Base-by-base conservation (phyloP, 2,329 filamentous ascomycete species). In the Xylariaceae sp. region DNA sequence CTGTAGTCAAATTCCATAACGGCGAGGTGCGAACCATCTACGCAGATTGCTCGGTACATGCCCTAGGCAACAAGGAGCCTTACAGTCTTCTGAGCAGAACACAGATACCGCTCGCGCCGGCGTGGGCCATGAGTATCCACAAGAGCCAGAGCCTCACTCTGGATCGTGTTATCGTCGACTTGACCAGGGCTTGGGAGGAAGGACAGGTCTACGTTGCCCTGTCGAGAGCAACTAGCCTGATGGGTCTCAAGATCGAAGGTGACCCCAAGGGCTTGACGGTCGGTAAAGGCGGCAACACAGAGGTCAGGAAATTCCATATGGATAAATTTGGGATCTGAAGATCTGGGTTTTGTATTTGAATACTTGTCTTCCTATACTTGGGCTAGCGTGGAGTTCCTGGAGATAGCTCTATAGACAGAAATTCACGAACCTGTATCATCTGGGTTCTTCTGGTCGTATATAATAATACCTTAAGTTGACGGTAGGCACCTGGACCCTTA, bases 131-230 rank as follows among this genome's bases (percentile, higher is more conserved):
- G 62, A 87, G 79, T 0, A 79, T 86, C 2, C 85, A 88, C 65
- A 86, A 85, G 65, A 77, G 76, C 3, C 82, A 87, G 69, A 82
- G 84, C 3, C 81, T 86, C 74, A 86, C 83, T 1, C 70, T 88
- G 3, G 78, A 86, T 16, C 75, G 76, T 3, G 82, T 83, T 2
- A 73, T 79, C 2, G 81, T 87, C 1, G 70, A 87, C 61, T 64
- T 87, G 4, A 64, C 66, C 0, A 65, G 67, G 4, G 75, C 75
- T 0, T 87, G 86, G 60, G 80, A 81, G 52, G 72, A 77, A 23
- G 82, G 83, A 0, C 83, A 86, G 68, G 77, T 79, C 0, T 87
- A 88, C 51, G 85, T 87, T 6, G 83, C 82, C n/a, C 72, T 86
- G 13, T 83, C 80, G 16, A 70, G 83, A 57, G 82, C 80, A n/a